Base-by-base conservation (phyloP, 352 stramenopile species). In the Phytopythium ostracodes region DNA sequence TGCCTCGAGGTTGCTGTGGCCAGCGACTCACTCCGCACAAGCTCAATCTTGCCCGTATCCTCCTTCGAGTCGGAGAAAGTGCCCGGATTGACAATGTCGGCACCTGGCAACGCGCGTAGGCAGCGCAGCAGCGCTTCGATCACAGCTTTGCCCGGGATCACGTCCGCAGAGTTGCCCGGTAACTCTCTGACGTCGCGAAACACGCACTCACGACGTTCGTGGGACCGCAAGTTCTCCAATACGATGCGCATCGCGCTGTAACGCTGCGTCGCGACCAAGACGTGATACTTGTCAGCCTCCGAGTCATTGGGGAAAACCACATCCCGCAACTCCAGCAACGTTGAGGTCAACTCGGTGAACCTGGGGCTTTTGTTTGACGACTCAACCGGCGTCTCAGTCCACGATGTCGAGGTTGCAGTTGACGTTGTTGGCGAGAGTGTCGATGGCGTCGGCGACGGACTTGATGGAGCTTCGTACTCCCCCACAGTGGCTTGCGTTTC, bases 41-140 rank as follows among this genome's bases (percentile, higher is more conserved):
- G 56, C 50, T 71, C 63, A 24, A 81, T 62, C 54, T 72, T 61
- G 27, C 67, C 70, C 42, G 66, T 73, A 29, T 77, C 70, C n/a
- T 62, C 43, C 53, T 70, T 75, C 20, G 65, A 70, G n/a, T 68
- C 60, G 2, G 60, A 49, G 4, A 65, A 64, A 29, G 60, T 38
- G 38, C 52, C 53, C 17, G 68, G 24, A 27, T 71, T 62, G 55
- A 72, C 47, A 40, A 63, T 47, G 27, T 68, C 58, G 24, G 62
- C 42, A 35, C 58, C 42, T 36, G 63, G 59, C 33, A 70, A 57
- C 33, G 58, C 63, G 17, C 63, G 67, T 9, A 80, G 55, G 46
- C 64, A 71, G 22, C 64, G 67, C 44, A 77, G 62, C 24, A 80
- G 46, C 35, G 72, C 69, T 51, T 67, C 67, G 35, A 80, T 56